phyloP scores from a whole-genome alignment of 2,329 filamentous ascomycete species.

The Elsinoe necatrix region DNA sequence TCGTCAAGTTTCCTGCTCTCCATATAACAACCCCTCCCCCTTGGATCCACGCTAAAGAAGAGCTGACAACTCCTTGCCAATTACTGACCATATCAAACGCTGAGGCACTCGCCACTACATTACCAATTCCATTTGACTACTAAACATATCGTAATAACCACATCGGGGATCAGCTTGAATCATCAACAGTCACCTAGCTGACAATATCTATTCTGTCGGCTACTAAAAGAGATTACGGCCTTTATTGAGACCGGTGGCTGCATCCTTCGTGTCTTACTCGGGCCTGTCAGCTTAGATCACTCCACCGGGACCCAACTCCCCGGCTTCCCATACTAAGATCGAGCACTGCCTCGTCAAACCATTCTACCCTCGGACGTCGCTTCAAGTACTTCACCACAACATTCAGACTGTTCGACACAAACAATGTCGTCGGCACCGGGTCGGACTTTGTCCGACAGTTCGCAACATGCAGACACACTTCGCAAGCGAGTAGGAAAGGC shows the following conservation, averaged over 20 bases:
- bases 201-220: not conserved
- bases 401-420: not conserved
- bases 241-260: not conserved
- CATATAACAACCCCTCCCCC: constrained; percentile 5
- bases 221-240: not conserved
- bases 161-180: not conserved
- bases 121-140: not conserved
- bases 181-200: not conserved
- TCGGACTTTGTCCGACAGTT: constrained; percentile 6
- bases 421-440: constrained; percentile 10
- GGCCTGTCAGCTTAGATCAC: constrained; percentile 9
- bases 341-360: not conserved
- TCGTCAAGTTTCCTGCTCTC: constrained; percentile 5
- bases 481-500: constrained; percentile 59
- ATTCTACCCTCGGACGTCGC: not conserved
- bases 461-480: constrained; percentile 31
- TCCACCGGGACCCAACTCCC: constrained; percentile 4
- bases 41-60: not conserved
- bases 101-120: not conserved
- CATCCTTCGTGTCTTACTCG: constrained; percentile 1
- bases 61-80: not conserved
- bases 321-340: not conserved
- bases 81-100: not conserved
- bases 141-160: not conserved
- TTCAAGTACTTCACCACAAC: not conserved